Conservation (phyloP, 257 asterid species). For the Solanum okadae region DNA sequence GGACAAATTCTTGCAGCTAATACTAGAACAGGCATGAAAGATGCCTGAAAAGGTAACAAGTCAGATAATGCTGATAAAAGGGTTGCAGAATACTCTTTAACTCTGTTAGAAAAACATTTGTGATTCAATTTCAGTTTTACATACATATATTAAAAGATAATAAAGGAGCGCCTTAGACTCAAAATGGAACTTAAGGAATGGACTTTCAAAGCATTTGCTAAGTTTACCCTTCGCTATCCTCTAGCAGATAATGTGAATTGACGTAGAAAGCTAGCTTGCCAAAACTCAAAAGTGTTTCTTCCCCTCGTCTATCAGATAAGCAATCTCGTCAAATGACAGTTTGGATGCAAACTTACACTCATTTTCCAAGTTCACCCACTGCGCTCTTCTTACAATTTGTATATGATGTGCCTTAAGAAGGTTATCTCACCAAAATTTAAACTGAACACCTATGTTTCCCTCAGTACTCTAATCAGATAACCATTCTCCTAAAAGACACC, state of each 20-base stretch:
- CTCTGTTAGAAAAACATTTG: neutral
- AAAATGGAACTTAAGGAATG: neutral
- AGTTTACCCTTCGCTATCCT: neutral
- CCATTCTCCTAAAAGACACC: neutral
- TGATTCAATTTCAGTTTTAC: neutral
- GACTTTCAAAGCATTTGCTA: neutral
- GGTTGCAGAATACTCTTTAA: neutral
- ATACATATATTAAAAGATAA: neutral
- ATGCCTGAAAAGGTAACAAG: slow-evolving; percentile 42
- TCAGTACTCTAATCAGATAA: neutral
- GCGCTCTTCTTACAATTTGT: neutral
- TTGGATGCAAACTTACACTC: neutral
- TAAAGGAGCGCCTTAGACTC: neutral
- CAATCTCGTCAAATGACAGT: neutral
- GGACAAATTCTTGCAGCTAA: slow-evolving; percentile 94
- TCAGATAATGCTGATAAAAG: neutral
- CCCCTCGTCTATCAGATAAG: neutral
- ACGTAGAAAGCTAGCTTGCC: neutral
- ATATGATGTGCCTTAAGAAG: neutral
- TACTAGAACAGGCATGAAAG: slow-evolving; percentile 98
- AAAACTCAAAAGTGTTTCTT: neutral
- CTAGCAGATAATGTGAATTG: neutral
- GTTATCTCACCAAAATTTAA: neutral
- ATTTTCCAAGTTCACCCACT: neutral
- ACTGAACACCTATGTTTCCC: neutral